phyloP scores from a whole-genome alignment of 352 stramenopile genomes.

The Pythium rishiriense region DNA sequence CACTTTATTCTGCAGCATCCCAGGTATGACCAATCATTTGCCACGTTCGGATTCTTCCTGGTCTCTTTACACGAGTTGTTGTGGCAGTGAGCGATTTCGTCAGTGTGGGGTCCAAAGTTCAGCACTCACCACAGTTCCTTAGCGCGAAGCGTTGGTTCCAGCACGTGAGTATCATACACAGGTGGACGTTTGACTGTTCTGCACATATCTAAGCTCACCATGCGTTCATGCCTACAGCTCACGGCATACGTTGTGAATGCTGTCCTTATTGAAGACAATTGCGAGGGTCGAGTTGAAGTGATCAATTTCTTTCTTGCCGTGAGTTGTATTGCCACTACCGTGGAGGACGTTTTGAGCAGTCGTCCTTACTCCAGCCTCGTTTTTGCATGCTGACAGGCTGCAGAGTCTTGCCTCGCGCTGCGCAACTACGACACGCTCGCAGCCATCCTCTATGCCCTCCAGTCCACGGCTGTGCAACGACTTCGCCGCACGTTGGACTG shows the following conservation, averaged over 20 bases:
- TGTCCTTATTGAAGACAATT: slow-evolving; percentile 66
- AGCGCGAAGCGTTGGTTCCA: slow-evolving; percentile 82
- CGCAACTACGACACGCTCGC: slow-evolving; percentile 85
- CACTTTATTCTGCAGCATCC: slow-evolving; percentile 78
- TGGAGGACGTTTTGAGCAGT: neutral
- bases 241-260: slow-evolving; percentile 84
- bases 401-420: slow-evolving; percentile 66
- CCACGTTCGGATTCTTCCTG: neutral
- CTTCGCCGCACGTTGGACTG: slow-evolving; percentile 72
- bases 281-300: slow-evolving; percentile 62
- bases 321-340: neutral
- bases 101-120: slow-evolving; percentile 45
- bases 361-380: neutral
- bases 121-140: slow-evolving; percentile 58
- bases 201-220: too few species aligned
- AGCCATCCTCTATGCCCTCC: slow-evolving; percentile 81
- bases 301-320: slow-evolving; percentile 83
- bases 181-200: neutral
- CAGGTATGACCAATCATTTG: slow-evolving; percentile 35
- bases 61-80: neutral
- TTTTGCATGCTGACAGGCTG: slow-evolving; percentile 36
- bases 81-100: slow-evolving; percentile 77
- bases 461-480: slow-evolving; percentile 86
- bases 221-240: slow-evolving; percentile 37
- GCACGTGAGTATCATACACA: slow-evolving; percentile 54